Base-by-base conservation (phyloP, 2,329 filamentous ascomycete species). In the Apiospora aurea region DNA sequence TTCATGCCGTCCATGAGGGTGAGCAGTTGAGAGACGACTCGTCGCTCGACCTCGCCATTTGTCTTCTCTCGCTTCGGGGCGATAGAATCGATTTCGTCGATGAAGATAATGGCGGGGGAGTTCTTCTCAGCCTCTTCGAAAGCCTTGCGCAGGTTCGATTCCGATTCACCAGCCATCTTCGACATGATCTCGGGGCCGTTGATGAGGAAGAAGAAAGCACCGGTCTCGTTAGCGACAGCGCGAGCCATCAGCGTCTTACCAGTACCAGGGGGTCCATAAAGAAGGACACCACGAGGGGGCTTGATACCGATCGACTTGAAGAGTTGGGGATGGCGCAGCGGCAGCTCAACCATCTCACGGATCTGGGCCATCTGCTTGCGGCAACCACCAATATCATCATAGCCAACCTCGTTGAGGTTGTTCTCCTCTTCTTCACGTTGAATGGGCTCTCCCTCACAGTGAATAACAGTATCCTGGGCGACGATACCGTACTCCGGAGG, bases 301-400 rank as follows among this genome's bases (percentile, higher is more conserved):
- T 99, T 99, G 87, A 99, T 98, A 91, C 96, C 96, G 81, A 99
- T 98, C 53, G 96, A 98, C 89, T 98, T 99, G 93, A 99, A 99
- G 69, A 99, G 93, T 84, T 98, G 96, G 73, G 96, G 96, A 85
- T 99, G 96, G 80, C 96, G 92, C 74, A 99, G 90, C 74, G 96
- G 96, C 77, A 99, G 88, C 89, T 99, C 96, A 76, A 99, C 96
- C 89, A 99, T 92, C 84, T 99, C 96, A 82, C 96, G 94, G 79
- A 99, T 97, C 88, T 99, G 96, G 75, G 96, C 96, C 96, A 99
- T 98, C 87, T 99, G 96, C 88, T 99, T 99, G 81, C 96, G 91
- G 90, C 96, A 98, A 77, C 96, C 96, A 89, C 96, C 96, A 85
- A 99, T 99, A 82, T 99, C 96, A 80, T 99, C 96, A 82, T 99